A percentile compares a stretch with the other conserved stretches of the same genome.
Evolutionary conservation across 768 basidiomycete genomes (phyloP).

Genomic region (Suillus decipiens): DNA sequence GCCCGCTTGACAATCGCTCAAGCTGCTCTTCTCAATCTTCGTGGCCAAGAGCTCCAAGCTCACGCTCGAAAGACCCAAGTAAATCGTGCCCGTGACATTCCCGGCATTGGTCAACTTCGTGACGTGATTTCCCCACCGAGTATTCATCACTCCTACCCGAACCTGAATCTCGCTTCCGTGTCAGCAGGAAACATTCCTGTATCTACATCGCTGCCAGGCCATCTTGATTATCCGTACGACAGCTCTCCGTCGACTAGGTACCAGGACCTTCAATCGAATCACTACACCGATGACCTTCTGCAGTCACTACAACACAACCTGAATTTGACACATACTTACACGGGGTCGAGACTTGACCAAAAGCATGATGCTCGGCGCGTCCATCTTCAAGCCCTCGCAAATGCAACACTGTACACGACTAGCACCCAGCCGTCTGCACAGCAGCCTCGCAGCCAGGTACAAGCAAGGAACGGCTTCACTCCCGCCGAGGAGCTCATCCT

Average conservation of each 20-base stretch:
- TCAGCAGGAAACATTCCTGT: slow-evolving; percentile 14
- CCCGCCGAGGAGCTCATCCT: slow-evolving; percentile 69
- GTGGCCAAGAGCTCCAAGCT: slow-evolving; percentile 55
- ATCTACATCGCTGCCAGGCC: slow-evolving; percentile 24
- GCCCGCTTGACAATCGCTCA: slow-evolving; percentile 75
- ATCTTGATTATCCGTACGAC: slow-evolving; percentile 20
- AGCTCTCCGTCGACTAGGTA: slow-evolving; percentile 20
- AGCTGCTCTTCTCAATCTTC: slow-evolving; percentile 73
- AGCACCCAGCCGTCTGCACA: slow-evolving; percentile 11
- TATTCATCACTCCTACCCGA: slow-evolving; percentile 11
- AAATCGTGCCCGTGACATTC: slow-evolving; percentile 16
- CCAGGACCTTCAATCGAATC: slow-evolving; percentile 30
- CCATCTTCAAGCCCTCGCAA: slow-evolving; percentile 27
- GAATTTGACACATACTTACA: slow-evolving; percentile 17
- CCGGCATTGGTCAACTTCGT: slow-evolving; percentile 10
- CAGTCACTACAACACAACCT: slow-evolving; percentile 34
- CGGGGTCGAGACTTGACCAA: slow-evolving; percentile 19
- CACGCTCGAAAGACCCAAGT: slow-evolving; percentile 10
- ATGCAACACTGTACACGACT: slow-evolving; percentile 16
- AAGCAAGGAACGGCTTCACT: slow-evolving; percentile 60
- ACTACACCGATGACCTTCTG: slow-evolving; percentile 41
- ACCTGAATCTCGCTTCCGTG: neutral
- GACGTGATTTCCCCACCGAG: slow-evolving; percentile 1
- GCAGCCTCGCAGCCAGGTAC: slow-evolving; percentile 29
- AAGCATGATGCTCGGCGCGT: slow-evolving; percentile 21